Conservation (phyloP, 192 early-diverging fungal species). For the Oehlia diaphana region DNA sequence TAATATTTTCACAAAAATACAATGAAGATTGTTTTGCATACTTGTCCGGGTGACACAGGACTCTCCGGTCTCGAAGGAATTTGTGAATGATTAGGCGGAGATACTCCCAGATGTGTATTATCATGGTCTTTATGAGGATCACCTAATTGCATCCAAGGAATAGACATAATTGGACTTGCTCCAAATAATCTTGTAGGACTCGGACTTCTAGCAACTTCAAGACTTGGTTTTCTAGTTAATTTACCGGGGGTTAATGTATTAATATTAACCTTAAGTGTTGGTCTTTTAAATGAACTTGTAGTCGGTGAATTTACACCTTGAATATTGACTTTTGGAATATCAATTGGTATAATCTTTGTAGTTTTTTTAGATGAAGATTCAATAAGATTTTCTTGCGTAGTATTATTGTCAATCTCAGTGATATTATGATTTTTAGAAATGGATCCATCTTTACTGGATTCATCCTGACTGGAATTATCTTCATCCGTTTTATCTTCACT, state of each 20-base stretch:
- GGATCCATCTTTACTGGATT: background rate
- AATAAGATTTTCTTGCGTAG: background rate
- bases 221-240: background rate
- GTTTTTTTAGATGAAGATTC: background rate
- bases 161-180: slow-evolving; percentile 18
- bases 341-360: background rate
- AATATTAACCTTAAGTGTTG: background rate
- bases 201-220: slow-evolving; percentile 13
- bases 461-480: background rate
- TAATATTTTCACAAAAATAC: background rate
- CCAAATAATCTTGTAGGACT: slow-evolving; percentile 30
- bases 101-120: background rate
- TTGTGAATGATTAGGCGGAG: background rate
- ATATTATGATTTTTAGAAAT: background rate
- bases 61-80: background rate
- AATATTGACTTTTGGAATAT: slow-evolving; percentile 10
- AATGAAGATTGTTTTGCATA: slow-evolving; percentile 2
- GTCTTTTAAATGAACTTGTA: background rate
- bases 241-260: background rate
- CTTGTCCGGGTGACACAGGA: background rate
- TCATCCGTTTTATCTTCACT: background rate
- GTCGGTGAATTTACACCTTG: slow-evolving; percentile 6
- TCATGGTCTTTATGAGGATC: background rate
- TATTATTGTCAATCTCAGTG: background rate
- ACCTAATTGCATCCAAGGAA: slow-evolving; percentile 19